Percentiles rank a stretch among this genome's conserved stretches.
Evolutionary conservation across 257 asterid genomes (phyloP).

Genomic region (Solanum bulbocastanum): DNA sequence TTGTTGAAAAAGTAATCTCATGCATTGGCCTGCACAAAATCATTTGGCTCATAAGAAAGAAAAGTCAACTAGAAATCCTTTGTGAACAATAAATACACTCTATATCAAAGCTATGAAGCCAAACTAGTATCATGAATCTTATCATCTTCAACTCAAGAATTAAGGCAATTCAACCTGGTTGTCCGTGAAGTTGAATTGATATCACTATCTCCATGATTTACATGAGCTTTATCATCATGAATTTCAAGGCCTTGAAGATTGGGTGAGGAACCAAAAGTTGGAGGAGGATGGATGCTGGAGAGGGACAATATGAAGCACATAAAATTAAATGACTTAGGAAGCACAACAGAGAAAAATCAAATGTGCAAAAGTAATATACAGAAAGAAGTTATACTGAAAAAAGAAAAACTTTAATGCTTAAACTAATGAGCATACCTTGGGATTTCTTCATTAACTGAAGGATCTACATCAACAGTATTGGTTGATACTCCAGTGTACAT

Average conservation of each 20-base stretch:
- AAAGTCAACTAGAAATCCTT: not conserved
- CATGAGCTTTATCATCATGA: constrained; percentile 13
- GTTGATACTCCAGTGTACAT: constrained; percentile 16
- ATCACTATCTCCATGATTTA: constrained; percentile 12
- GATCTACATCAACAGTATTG: constrained; percentile 12
- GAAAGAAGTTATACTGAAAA: not conserved
- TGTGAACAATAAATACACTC: not conserved
- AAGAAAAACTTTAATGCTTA: constrained; percentile 4
- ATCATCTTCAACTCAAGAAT: not conserved
- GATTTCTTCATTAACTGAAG: constrained; percentile 21
- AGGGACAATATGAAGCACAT: not conserved
- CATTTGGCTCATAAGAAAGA: not conserved
- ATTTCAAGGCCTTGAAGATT: constrained; percentile 32
- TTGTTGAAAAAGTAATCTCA: constrained; percentile 39
- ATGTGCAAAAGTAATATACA: not conserved
- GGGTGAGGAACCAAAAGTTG: constrained; percentile 46
- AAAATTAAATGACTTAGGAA: not conserved
- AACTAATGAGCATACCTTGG: constrained; percentile 18
- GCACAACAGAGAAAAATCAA: not conserved
- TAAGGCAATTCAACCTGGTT: constrained; percentile 6
- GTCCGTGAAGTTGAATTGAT: constrained; percentile 20
- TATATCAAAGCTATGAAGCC: not conserved
- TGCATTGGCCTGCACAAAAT: constrained; percentile 41
- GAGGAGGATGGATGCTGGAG: constrained; percentile 35
- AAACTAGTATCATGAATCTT: not conserved